phyloP scores from a whole-genome alignment of 2,329 filamentous ascomycete species.

The Paraphaeosphaeria minitans region DNA sequence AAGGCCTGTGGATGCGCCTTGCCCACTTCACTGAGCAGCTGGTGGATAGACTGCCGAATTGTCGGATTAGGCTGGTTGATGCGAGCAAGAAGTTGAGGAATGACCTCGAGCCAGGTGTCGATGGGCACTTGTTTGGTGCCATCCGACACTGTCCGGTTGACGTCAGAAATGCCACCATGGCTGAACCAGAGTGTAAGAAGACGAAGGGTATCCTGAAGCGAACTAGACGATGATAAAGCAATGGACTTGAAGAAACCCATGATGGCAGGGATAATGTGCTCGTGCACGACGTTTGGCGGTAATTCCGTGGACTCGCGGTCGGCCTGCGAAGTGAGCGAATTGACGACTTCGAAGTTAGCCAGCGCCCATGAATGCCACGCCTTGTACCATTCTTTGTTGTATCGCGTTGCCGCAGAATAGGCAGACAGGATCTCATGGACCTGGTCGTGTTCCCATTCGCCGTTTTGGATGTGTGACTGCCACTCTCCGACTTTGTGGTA shows the following conservation, averaged over 20 bases:
- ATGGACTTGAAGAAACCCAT: slow-evolving; percentile 98
- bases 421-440: slow-evolving; percentile 89
- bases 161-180: slow-evolving; percentile 85
- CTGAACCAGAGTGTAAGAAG: slow-evolving; percentile 95
- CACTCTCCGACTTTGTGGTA: slow-evolving; percentile 97
- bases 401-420: slow-evolving; percentile 89
- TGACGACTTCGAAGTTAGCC: slow-evolving; percentile 98
- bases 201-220: slow-evolving; percentile 91
- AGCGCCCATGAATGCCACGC: slow-evolving; percentile 99
- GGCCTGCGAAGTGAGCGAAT: slow-evolving; percentile 71
- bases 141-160: slow-evolving; percentile 85
- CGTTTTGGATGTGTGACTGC: slow-evolving; percentile 83
- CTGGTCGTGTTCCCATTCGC: slow-evolving; percentile 85
- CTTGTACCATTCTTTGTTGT: slow-evolving; percentile 96
- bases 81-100: slow-evolving; percentile 93
- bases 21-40: slow-evolving; percentile 88
- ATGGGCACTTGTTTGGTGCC: slow-evolving; percentile 91
- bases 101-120: slow-evolving; percentile 98
- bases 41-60: slow-evolving; percentile 89
- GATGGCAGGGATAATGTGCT: slow-evolving; percentile 93
- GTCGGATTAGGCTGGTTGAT: slow-evolving; percentile 94
- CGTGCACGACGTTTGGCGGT: slow-evolving; percentile 72
- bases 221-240: slow-evolving; percentile 85
- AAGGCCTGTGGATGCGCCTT: slow-evolving; percentile 93
- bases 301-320: slow-evolving; percentile 64